A percentile compares a stretch with the other conserved stretches of the same genome.
phyloP scores from a whole-genome alignment of 176 grass and related monocot species.

The Chrysopogon serrulatus region DNA sequence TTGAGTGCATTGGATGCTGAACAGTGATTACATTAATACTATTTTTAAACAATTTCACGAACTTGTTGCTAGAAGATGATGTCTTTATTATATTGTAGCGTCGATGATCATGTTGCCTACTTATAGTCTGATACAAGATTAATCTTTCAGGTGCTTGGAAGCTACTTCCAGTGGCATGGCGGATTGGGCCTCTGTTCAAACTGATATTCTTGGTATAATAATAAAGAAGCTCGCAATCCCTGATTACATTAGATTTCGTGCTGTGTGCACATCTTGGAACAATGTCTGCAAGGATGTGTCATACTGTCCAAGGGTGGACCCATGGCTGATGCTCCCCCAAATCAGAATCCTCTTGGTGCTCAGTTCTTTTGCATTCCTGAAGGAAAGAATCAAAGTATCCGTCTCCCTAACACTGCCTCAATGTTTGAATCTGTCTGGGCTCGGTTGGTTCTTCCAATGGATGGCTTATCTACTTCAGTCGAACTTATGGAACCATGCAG shows the following conservation, averaged over 20 bases:
- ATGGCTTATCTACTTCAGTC: constrained; percentile 42
- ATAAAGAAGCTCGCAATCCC: constrained; percentile 47
- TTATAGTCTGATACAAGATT: background rate
- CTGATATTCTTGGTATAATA: constrained; percentile 41
- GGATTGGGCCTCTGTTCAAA: constrained; percentile 46
- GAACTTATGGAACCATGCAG: constrained; percentile 11
- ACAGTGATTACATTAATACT: background rate
- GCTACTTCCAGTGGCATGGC: constrained; percentile 23
- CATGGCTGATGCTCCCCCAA: constrained; percentile 44
- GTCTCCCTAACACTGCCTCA: background rate
- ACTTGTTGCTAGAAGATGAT: background rate
- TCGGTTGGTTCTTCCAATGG: constrained; percentile 46
- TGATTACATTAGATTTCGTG: constrained; percentile 49
- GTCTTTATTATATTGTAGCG: background rate
- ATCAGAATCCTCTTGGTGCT: background rate
- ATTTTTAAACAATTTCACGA: background rate
- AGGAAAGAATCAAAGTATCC: constrained; percentile 36
- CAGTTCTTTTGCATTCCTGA: constrained; percentile 47
- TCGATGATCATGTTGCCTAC: background rate
- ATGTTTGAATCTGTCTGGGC: constrained; percentile 31
- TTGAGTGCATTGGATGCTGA: background rate
- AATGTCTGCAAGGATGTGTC: constrained; percentile 28
- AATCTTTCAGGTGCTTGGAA: constrained; percentile 11
- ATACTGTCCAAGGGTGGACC: constrained; percentile 39
- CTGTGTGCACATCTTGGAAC: constrained; percentile 53